Base-by-base conservation (phyloP, 2,329 filamentous ascomycete species). In the Hymenoscyphus occultus region DNA sequence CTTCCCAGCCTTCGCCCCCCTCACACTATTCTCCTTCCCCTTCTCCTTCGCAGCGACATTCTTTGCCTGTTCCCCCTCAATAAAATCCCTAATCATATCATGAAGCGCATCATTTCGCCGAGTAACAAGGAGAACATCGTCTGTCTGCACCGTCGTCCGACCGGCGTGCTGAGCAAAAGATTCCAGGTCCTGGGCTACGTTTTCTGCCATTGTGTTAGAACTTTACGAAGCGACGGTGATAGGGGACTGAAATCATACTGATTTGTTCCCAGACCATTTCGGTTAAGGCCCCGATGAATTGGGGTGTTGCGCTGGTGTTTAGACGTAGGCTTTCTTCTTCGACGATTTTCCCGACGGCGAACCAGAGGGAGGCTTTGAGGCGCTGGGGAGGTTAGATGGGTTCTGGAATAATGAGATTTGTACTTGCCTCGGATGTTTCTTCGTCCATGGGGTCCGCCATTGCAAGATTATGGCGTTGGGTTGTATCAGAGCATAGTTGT, bases 201-300 rank as follows among this genome's bases (percentile, higher is more conserved):
- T 84, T 70, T 84, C 84, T 85, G 22, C 31, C 13, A 7, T 56
- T 3, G 9, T 57, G 13, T 39, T 19, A 57, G 54, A 5, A 1
- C 4, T 5, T 6, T 16, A 32, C 32, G 5, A 5, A 22, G 9
- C 16, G 12, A 35, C 35, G 32, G 16, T 32, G 10, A 16, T 31
- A 16, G 31, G 22, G 5, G 31, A 45, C 28, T 28, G 28, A 28
- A 3, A 28, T 58, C 78, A 58, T 82, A 94, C 92, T 90, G 61
- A 97, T 90, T 71, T 96, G 93, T 1, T 88, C 85, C 87, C 91
- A 97, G 7, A 94, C 90, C 77, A 96, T 85, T 77, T 97, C 93
- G 0, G 91, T 95, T 74, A 96, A 77, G 0, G 90, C 86, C 9
- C 90, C 92, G 71, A 96, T 96, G 77, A 96, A 97, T 74, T 96